Evolutionary conservation across 140 eudicot species (phyloP).

Genomic region (Erigeron philadelphicus): DNA sequence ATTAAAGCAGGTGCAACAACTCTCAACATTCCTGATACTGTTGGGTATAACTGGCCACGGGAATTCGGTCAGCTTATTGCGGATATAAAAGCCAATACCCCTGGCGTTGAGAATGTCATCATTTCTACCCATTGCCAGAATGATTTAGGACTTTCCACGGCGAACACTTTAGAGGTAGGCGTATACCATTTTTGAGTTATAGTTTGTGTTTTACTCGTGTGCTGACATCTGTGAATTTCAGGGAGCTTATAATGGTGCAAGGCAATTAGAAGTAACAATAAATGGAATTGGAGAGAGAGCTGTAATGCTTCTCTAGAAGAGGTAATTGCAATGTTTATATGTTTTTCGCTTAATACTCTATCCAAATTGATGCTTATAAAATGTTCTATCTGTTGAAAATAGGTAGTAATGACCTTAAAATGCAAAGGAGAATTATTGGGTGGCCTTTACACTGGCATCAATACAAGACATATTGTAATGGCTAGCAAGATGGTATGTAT

Average conservation of each 20-base stretch:
- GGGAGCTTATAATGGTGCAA: constrained; percentile 87
- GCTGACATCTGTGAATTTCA: constrained; percentile 19
- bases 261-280: constrained; percentile 87
- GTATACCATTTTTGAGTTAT: neutral
- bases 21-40: constrained; percentile 83
- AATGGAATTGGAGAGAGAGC: constrained; percentile 97
- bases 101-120: constrained; percentile 80
- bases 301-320: constrained; percentile 90
- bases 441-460: constrained; percentile 77
- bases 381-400: neutral
- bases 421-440: constrained; percentile 70
- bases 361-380: neutral
- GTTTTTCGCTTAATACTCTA: too few species aligned
- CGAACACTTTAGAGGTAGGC: constrained; percentile 77
- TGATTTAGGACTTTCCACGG: constrained; percentile 90
- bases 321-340: constrained; percentile 31
- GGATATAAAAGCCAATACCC: constrained; percentile 81
- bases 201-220: neutral
- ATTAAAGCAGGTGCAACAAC: constrained; percentile 97
- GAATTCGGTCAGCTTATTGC: constrained; percentile 87
- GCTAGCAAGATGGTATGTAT: constrained; percentile 82
- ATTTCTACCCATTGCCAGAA: constrained; percentile 89
- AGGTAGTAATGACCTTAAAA: constrained; percentile 88
- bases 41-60: constrained; percentile 63
- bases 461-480: constrained; percentile 62